Percentiles rank a stretch among this genome's conserved stretches.
Conservation (phyloP, 352 stramenopile genomes). For the Pythium aristosporum region DNA sequence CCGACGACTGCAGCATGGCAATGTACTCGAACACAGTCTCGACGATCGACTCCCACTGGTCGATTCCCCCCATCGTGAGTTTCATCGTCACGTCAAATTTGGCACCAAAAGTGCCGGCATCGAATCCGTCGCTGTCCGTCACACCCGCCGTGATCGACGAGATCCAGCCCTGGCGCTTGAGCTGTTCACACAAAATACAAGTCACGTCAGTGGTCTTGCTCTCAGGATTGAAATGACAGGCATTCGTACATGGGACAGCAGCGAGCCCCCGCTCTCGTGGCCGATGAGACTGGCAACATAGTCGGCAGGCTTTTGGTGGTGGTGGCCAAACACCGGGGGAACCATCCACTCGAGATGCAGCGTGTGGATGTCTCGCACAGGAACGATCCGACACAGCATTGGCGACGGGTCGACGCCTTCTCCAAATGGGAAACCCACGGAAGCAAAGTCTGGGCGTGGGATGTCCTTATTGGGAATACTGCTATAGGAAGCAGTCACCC, state of each 20-base stretch:
- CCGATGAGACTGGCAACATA: constrained; percentile 80
- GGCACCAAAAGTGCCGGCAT: constrained; percentile 34
- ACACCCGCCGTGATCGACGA: constrained; percentile 64
- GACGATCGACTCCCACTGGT: constrained; percentile 34
- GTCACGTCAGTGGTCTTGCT: constrained; percentile 2
- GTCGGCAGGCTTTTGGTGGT: constrained; percentile 76
- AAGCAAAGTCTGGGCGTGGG: constrained; percentile 36
- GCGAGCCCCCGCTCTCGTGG: constrained; percentile 80
- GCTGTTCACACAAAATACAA: constrained; percentile 32
- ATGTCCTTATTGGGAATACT: constrained; percentile 26
- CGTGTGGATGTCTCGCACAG: constrained; percentile 76
- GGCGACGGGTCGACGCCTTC: constrained; percentile 33
- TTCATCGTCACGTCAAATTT: constrained; percentile 41
- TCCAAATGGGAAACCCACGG: constrained; percentile 53
- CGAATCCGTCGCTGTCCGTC: constrained; percentile 36
- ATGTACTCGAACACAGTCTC: constrained; percentile 33
- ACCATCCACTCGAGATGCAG: constrained; percentile 82
- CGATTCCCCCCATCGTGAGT: constrained; percentile 33
- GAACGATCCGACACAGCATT: constrained; percentile 66
- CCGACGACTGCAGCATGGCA: constrained; percentile 12
- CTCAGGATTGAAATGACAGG: not conserved
- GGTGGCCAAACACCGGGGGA: constrained; percentile 57
- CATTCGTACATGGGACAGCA: constrained; percentile 61
- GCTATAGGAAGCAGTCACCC: constrained; percentile 33
- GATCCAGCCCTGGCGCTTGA: constrained; percentile 78